phyloP scores from a whole-genome alignment of 1,284 basidiomycete genomes.

The Wallemia ichthyophaga region DNA sequence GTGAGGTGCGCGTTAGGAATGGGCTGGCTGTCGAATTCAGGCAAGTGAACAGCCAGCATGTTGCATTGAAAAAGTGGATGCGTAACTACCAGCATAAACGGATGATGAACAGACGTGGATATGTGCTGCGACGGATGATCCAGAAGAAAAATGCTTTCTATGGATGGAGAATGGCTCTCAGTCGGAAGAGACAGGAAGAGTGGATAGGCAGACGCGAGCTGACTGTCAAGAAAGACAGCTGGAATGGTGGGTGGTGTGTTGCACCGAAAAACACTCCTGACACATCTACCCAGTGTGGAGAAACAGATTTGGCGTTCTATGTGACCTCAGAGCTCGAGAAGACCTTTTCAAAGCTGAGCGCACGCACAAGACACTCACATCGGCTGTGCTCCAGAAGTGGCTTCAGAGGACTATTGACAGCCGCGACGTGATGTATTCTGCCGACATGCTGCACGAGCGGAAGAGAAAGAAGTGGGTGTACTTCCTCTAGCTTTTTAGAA shows the following conservation, averaged over 20 bases:
- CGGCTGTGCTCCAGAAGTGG: background rate
- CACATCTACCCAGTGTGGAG: background rate
- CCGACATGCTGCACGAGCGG: background rate
- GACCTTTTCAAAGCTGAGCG: background rate
- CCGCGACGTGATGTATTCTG: background rate
- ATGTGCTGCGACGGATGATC: background rate
- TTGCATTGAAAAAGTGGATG: background rate
- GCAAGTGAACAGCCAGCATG: background rate
- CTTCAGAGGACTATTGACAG: background rate
- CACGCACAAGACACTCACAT: background rate
- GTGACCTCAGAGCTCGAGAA: background rate
- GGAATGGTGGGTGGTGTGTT: background rate
- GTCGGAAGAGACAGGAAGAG: background rate
- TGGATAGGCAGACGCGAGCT: background rate
- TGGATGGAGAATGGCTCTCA: background rate
- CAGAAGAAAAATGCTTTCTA: background rate
- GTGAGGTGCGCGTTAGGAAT: background rate
- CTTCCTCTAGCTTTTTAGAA: background rate
- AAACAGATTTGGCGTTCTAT: background rate
- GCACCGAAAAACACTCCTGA: no score
- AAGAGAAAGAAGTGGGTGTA: background rate
- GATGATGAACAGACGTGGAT: background rate
- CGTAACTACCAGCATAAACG: background rate
- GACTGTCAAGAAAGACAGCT: background rate
- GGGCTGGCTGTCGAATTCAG: background rate